Evolutionary conservation across 2,329 filamentous ascomycete species (phyloP).

Genomic region (Fusarium sp.): DNA sequence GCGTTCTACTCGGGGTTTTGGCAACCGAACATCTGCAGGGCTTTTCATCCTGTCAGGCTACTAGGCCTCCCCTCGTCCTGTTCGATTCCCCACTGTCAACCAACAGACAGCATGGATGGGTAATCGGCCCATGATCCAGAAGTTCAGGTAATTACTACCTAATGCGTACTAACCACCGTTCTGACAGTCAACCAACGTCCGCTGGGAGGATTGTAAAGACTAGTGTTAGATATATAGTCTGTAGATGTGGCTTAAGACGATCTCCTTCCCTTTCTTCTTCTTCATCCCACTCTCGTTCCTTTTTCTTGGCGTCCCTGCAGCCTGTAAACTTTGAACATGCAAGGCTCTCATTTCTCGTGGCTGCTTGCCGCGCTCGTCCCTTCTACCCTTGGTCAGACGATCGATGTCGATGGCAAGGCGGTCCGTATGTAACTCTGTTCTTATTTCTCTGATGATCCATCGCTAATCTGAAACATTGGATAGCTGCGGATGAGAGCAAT

Average conservation of each 20-base stretch:
- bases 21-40: background rate
- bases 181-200: background rate
- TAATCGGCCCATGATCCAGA: conserved; percentile 10
- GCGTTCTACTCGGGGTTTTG: background rate
- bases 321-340: conserved; percentile 20
- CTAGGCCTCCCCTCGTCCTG: background rate
- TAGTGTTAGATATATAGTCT: conserved; percentile 30
- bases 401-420: conserved; percentile 33
- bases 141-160: conserved; percentile 30
- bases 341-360: conserved; percentile 23
- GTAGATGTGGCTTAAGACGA: conserved; percentile 28
- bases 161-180: conserved; percentile 17
- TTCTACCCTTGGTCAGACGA: conserved; percentile 33
- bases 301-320: conserved; percentile 15
- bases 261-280: conserved; percentile 5
- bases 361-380: conserved; percentile 28
- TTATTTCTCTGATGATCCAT: background rate
- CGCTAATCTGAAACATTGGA: conserved; percentile 30
- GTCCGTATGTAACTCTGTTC: conserved; percentile 29
- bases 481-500: conserved; percentile 38
- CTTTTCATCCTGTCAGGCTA: background rate
- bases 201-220: background rate
- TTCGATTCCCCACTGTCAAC: conserved; percentile 7
- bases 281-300: conserved; percentile 10
- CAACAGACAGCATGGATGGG: conserved; percentile 17